phyloP scores from a whole-genome alignment of 2,329 filamentous ascomycete species.

The Cephalotrichum gorgonifer region DNA sequence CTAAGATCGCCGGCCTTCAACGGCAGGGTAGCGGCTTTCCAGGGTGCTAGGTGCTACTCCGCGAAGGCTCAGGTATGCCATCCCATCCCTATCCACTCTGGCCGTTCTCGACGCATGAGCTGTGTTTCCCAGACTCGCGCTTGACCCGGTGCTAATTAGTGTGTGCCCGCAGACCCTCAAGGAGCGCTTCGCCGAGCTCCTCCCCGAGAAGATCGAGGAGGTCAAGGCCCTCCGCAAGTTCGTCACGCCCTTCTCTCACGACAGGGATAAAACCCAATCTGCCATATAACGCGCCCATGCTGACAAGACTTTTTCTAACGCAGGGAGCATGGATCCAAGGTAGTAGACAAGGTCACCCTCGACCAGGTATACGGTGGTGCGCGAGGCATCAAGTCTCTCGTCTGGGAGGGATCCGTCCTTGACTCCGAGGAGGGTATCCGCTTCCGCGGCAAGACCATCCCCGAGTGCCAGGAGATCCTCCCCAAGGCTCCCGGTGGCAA shows the following conservation, averaged over 20 bases:
- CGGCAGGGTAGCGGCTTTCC: slow-evolving; percentile 64
- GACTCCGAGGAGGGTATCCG: slow-evolving; percentile 98
- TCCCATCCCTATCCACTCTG: neutral
- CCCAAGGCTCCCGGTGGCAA: slow-evolving; percentile 94
- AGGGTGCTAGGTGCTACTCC: slow-evolving; percentile 82
- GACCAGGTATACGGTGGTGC: slow-evolving; percentile 99
- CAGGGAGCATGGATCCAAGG: slow-evolving; percentile 90
- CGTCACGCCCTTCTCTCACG: slow-evolving; percentile 22
- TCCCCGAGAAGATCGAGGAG: slow-evolving; percentile 96
- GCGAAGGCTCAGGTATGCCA: slow-evolving; percentile 73
- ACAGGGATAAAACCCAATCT: neutral
- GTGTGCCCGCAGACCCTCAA: slow-evolving; percentile 72
- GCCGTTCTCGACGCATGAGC: neutral
- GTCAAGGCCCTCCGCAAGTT: slow-evolving; percentile 98
- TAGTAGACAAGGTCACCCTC: slow-evolving; percentile 94
- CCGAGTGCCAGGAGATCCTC: slow-evolving; percentile 94
- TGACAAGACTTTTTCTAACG: neutral
- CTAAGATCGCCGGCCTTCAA: slow-evolving; percentile 57
- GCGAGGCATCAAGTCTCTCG: slow-evolving; percentile 95
- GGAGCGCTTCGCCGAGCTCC: slow-evolving; percentile 92
- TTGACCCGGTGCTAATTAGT: neutral
- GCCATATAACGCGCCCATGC: neutral
- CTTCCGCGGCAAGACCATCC: slow-evolving; percentile 98
- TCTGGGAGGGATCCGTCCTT: slow-evolving; percentile 98
- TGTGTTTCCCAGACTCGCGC: neutral